Conservation (phyloP, 192 early-diverging fungal species). For the Podila epigama region DNA sequence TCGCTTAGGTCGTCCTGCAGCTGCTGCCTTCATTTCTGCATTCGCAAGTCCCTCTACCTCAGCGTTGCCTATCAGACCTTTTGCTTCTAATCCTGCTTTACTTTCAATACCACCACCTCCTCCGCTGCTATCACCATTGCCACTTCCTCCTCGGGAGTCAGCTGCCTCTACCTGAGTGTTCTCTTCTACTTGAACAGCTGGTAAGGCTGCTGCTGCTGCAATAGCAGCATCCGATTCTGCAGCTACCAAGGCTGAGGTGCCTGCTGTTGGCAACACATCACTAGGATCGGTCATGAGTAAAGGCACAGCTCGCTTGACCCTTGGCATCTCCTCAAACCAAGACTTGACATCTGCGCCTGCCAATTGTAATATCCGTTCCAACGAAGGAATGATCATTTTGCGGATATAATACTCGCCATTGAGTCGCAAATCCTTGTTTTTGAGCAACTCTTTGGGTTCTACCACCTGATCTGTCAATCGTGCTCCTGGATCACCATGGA, state of each 20-base stretch:
- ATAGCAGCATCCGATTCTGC: constrained; percentile 4
- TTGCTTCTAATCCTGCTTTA: too few relatives aligned
- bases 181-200: not conserved
- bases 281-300: constrained; percentile 24
- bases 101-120: too few relatives aligned
- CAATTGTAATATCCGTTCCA: constrained; percentile 80
- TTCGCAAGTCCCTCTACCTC: too few relatives aligned
- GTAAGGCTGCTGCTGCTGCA: not conserved
- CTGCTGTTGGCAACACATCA: constrained; percentile 4
- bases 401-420: constrained; percentile 87
- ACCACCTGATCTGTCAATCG: constrained; percentile 80
- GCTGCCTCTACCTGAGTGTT: not conserved
- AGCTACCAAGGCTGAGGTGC: constrained; percentile 5
- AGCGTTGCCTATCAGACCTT: too few relatives aligned
- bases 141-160: not conserved
- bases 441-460: constrained; percentile 68
- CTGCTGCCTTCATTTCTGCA: too few relatives aligned
- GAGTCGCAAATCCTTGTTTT: constrained; percentile 68
- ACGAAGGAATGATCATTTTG: constrained; percentile 84
- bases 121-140: too few relatives aligned
- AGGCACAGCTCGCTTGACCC: constrained; percentile 55
- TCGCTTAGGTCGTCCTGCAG: not conserved
- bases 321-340: constrained; percentile 81
- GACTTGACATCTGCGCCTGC: constrained; percentile 77
- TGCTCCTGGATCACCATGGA: constrained; percentile 67